Percentiles rank a stretch among this genome's conserved stretches.
Evolutionary conservation across 2,329 filamentous ascomycete species (phyloP).

Genomic region (Diaporthe eres): DNA sequence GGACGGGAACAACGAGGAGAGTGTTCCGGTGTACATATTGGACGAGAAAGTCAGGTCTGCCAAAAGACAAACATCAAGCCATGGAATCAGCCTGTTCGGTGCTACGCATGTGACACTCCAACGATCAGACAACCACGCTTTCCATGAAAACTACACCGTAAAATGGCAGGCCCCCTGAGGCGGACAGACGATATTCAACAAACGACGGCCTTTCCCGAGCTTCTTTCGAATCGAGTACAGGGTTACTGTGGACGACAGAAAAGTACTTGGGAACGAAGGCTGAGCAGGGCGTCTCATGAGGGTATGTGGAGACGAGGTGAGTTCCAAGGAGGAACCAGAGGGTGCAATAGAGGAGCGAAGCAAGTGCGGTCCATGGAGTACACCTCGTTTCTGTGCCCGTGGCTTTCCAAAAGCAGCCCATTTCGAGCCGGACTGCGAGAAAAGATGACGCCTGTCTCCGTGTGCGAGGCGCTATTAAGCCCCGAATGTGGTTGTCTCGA

Average conservation of each 20-base stretch:
- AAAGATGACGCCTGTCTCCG: not conserved
- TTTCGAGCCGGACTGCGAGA: not conserved
- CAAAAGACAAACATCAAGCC: not conserved
- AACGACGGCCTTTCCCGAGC: not conserved
- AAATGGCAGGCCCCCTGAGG: too few relatives aligned
- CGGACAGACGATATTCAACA: not conserved
- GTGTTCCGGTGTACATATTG: slow-evolving; percentile 37
- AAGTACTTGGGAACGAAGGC: not conserved
- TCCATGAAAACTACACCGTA: not conserved
- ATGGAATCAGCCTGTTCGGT: not conserved
- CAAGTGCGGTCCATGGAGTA: not conserved
- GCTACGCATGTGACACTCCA: not conserved
- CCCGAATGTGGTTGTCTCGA: not conserved
- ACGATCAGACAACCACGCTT: not conserved
- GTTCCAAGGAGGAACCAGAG: not conserved
- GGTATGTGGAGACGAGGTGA: not conserved
- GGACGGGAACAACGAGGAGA: slow-evolving; percentile 1
- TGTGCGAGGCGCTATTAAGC: too few relatives aligned
- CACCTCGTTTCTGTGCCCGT: too few relatives aligned
- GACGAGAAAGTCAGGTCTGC: slow-evolving; percentile 17
- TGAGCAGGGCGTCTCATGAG: too few relatives aligned
- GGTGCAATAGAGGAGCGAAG: not conserved
- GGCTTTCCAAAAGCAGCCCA: not conserved
- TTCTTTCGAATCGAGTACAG: too few relatives aligned
- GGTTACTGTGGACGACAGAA: not conserved